Percentiles rank a stretch among this genome's conserved stretches.
These are phyloP conservation scores for Clarireedia monteithiana DNA, from an alignment of 2,329 filamentous ascomycete genomes.

Conservation along the genomic window DNA sequence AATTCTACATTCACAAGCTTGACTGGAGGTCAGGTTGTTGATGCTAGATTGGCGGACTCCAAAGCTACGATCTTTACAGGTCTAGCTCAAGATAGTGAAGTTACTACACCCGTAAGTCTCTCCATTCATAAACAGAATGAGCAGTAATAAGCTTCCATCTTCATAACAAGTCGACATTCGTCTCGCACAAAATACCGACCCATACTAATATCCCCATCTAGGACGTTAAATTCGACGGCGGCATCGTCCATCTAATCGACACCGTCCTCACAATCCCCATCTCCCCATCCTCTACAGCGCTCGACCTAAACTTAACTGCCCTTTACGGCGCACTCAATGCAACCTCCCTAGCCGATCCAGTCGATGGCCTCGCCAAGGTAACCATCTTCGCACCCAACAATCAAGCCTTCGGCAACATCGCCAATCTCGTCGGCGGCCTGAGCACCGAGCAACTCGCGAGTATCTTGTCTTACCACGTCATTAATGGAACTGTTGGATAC, in stretches of 20 bases:
- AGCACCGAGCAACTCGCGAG: conserved; percentile 36
- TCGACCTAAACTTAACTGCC: conserved; percentile 15
- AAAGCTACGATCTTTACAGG: background rate
- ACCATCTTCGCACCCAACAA: conserved; percentile 22
- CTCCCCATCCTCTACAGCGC: conserved; percentile 11
- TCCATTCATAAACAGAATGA: background rate
- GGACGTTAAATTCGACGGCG: conserved; percentile 47
- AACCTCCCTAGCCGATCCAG: conserved; percentile 8
- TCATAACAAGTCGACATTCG: background rate
- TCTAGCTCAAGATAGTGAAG: conserved; percentile 11
- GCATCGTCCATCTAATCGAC: conserved; percentile 47
- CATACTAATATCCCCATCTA: conserved; percentile 16
- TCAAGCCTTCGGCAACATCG: conserved; percentile 13
- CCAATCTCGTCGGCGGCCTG: conserved; percentile 3
- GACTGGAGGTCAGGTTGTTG: conserved; percentile 17
- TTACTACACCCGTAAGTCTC: conserved; percentile 13
- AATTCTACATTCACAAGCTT: conserved; percentile 17
- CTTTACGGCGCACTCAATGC: conserved; percentile 5
- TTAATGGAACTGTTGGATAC: conserved; percentile 48
- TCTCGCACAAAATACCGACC: background rate
- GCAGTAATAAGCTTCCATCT: background rate
- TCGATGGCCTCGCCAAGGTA: conserved; percentile 14
- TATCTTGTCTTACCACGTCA: conserved; percentile 58
- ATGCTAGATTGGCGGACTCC: conserved; percentile 8
- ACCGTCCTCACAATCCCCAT: conserved; percentile 38